A percentile compares a stretch with the other conserved stretches of the same genome.
Evolutionary conservation across 495 filamentous ascomycete genomes (phyloP).

Genomic region (Lindgomyces ingoldianus): DNA sequence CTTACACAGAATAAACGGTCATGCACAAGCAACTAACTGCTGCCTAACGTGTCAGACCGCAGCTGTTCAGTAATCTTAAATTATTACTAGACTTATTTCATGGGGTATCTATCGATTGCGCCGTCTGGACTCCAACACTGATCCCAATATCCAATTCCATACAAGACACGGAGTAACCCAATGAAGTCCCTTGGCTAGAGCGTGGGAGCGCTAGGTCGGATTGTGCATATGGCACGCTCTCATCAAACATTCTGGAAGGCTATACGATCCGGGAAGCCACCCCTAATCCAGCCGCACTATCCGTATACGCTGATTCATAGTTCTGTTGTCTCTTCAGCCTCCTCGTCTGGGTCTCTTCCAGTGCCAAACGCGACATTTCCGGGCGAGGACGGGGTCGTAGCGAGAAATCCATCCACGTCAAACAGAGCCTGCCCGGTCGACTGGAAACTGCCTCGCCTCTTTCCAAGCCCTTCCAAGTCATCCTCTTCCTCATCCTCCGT

Average conservation of each 20-base stretch:
- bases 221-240: too few species aligned
- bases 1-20: too few species aligned
- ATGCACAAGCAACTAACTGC: too few species aligned
- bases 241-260: neutral
- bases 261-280: neutral
- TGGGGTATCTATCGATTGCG: too few species aligned
- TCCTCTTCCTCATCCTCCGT: constrained; percentile 7
- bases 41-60: too few species aligned
- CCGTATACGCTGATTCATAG: neutral
- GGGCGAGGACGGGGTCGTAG: constrained; percentile 19
- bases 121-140: too few species aligned
- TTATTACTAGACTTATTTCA: too few species aligned
- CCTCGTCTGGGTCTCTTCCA: constrained; percentile 6
- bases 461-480: neutral
- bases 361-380: constrained; percentile 14
- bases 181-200: too few species aligned
- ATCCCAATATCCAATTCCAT: too few species aligned
- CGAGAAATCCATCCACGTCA: constrained; percentile 10
- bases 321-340: constrained; percentile 18
- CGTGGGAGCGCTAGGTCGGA: too few species aligned
- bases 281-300: neutral
- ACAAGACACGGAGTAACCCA: too few species aligned
- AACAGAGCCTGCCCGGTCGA: constrained; percentile 4
- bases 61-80: too few species aligned
- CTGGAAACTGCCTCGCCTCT: constrained; percentile 14